Percentiles rank a stretch among this genome's conserved stretches.
These are phyloP conservation scores for Mortierella polycephala DNA, from an alignment of 371 early-diverging fungal species.

Conservation along the genomic window DNA sequence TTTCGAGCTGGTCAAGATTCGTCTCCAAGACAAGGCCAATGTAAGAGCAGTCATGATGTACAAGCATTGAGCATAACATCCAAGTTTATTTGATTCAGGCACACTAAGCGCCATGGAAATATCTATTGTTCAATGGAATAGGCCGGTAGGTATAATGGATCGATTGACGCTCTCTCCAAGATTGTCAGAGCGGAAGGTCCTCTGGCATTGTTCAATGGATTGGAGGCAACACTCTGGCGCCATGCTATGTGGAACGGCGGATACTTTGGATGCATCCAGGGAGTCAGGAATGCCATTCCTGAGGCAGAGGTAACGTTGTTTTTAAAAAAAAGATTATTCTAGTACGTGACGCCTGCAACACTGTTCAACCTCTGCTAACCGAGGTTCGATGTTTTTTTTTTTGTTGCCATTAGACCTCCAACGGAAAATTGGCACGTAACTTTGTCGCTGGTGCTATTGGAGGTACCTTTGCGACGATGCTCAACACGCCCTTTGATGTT, in stretches of 20 bases:
- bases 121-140: constrained; percentile 5
- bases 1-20: constrained; percentile 95
- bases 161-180: constrained; percentile 44
- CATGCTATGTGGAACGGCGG: constrained; percentile 96
- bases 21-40: constrained; percentile 87
- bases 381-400: neutral
- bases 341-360: too few relatives aligned
- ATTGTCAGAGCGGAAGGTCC: constrained; percentile 56
- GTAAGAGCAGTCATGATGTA: constrained; percentile 54
- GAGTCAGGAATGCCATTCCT: constrained; percentile 76
- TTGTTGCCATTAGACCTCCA: constrained; percentile 27
- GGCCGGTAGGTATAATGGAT: constrained; percentile 50
- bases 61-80: constrained; percentile 65
- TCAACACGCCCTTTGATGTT: constrained; percentile 98
- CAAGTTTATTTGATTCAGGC: constrained; percentile 63
- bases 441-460: constrained; percentile 95
- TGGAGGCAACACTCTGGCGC: constrained; percentile 96
- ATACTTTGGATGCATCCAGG: constrained; percentile 92
- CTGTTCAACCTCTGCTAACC: too few relatives aligned
- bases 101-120: neutral
- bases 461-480: constrained; percentile 93
- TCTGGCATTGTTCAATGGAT: constrained; percentile 90
- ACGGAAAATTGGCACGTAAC: constrained; percentile 84
- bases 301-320: constrained; percentile 75
- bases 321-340: neutral